A percentile compares a stretch with the other conserved stretches of the same genome.
Evolutionary conservation across 1,284 basidiomycete species (phyloP).

Genomic region (Peniophora sp.): DNA sequence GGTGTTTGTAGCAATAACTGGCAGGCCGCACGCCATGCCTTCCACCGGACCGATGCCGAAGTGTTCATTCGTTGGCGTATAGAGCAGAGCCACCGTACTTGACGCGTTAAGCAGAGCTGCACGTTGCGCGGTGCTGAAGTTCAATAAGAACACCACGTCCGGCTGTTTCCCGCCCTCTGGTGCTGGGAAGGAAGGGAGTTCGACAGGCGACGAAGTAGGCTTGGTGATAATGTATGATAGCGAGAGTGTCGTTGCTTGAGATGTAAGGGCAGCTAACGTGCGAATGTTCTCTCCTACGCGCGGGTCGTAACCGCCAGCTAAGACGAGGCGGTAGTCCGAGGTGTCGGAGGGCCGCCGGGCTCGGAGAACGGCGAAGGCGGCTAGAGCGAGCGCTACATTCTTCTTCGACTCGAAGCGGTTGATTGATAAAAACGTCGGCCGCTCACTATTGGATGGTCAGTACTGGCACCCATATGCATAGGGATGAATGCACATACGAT

Average conservation of each 20-base stretch:
- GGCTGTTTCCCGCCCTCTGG: conserved; percentile 26
- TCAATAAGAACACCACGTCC: conserved; percentile 78
- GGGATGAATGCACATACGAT: conserved; percentile 53
- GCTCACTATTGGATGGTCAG: conserved; percentile 34
- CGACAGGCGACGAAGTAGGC: conserved; percentile 27
- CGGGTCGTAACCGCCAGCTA: conserved; percentile 80
- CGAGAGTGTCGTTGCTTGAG: conserved; percentile 40
- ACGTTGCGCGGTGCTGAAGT: conserved; percentile 77
- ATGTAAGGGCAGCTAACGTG: conserved; percentile 52
- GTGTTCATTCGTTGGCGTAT: conserved; percentile 94
- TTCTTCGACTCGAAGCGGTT: conserved; percentile 98
- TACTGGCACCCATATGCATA: background rate
- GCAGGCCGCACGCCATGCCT: conserved; percentile 88
- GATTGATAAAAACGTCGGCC: conserved; percentile 79
- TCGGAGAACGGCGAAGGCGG: conserved; percentile 60
- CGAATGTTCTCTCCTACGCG: conserved; percentile 64
- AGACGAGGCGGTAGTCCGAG: conserved; percentile 49
- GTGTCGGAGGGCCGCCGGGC: conserved; percentile 5
- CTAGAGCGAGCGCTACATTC: conserved; percentile 77
- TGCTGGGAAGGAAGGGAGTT: conserved; percentile 29
- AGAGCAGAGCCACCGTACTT: conserved; percentile 71
- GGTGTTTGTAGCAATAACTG: conserved; percentile 82
- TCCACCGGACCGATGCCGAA: conserved; percentile 97
- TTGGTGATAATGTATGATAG: conserved; percentile 50
- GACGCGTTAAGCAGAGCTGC: conserved; percentile 64